These are phyloP conservation scores for Moesziomyces sp. DNA, from an alignment of 1,284 basidiomycete genomes.

Conservation along the genomic window DNA sequence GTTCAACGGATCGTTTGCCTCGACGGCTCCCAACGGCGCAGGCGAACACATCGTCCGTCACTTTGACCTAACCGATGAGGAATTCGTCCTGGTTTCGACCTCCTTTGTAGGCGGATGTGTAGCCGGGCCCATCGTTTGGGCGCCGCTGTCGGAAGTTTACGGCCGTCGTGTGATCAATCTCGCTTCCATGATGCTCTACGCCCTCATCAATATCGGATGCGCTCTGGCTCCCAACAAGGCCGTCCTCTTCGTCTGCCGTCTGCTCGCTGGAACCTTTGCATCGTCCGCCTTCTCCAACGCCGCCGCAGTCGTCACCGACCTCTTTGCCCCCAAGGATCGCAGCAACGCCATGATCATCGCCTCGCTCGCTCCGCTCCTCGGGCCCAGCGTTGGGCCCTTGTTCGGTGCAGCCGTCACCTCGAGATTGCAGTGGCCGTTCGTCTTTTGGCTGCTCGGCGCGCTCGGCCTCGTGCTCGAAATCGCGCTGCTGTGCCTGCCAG, in stretches of 20 bases:
- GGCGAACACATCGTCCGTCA: conserved; percentile 13
- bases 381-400: conserved; percentile 40
- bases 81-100: conserved; percentile 30
- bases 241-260: conserved; percentile 27
- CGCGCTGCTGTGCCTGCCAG: conserved; percentile 25
- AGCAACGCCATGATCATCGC: conserved; percentile 32
- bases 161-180: conserved; percentile 19
- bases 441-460: conserved; percentile 30
- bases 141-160: conserved; percentile 41
- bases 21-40: conserved; percentile 40
- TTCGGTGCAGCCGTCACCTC: conserved; percentile 23
- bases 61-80: conserved; percentile 22
- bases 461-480: conserved; percentile 18
- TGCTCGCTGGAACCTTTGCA: conserved; percentile 37
- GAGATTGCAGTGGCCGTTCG: conserved; percentile 23
- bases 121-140: conserved; percentile 44
- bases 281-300: conserved; percentile 47
- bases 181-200: conserved; percentile 17
- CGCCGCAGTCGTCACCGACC: conserved; percentile 41
- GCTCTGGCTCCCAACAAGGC: conserved; percentile 29
- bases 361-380: conserved; percentile 25
- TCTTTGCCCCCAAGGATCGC: conserved; percentile 29
- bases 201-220: conserved; percentile 28
- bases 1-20: conserved; percentile 46
- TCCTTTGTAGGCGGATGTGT: conserved; percentile 49